Conservation (phyloP, 2,329 filamentous ascomycete species). For the Cryphonectria naterciae region DNA sequence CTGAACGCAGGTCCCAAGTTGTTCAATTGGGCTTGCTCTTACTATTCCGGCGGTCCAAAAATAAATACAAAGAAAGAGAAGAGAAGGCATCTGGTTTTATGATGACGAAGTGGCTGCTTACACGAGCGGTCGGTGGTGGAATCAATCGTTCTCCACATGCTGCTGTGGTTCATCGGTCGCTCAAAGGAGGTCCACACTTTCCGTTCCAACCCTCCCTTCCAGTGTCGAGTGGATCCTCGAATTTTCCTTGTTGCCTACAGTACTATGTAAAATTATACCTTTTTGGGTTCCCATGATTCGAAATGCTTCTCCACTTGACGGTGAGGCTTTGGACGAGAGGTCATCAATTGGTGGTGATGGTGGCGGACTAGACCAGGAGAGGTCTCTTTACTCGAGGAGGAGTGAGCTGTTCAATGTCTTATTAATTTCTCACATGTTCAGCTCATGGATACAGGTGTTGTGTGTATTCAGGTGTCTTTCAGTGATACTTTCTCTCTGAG, state of each 20-base stretch:
- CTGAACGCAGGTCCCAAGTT: background rate
- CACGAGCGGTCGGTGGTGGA: background rate
- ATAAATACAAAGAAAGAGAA: background rate
- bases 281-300: background rate
- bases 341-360: background rate
- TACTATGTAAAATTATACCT: background rate
- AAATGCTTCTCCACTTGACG: background rate
- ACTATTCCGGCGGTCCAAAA: background rate
- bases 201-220: background rate
- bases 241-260: background rate
- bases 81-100: background rate
- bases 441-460: background rate
- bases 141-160: background rate
- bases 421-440: background rate
- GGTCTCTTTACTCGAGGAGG: background rate
- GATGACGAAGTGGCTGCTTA: slow-evolving; percentile 4
- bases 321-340: background rate
- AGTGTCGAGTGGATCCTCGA: background rate
- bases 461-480: background rate
- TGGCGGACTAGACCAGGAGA: background rate
- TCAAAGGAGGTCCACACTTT: background rate
- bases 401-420: background rate
- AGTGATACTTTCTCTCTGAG: too few relatives aligned
- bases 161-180: background rate
- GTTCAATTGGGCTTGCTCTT: background rate